Evolutionary conservation across 2,329 filamentous ascomycete species (phyloP).

Genomic region (Macrophomina pseudophaseolina): DNA sequence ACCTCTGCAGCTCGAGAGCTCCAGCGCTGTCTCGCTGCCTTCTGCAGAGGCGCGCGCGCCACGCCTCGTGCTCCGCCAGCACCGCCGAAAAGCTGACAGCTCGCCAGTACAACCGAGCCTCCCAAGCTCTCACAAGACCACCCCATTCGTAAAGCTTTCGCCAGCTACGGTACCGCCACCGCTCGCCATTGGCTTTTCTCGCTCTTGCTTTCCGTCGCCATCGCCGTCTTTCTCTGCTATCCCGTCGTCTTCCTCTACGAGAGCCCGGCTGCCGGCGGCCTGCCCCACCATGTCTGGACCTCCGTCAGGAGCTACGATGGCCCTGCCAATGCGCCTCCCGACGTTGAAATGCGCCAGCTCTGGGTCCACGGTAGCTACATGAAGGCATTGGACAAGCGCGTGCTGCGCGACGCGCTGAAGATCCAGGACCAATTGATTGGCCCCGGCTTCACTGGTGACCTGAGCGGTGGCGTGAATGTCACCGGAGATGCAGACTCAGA

Average conservation of each 20-base stretch:
- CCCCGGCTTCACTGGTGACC: slow-evolving; percentile 34
- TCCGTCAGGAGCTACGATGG: slow-evolving; percentile 69
- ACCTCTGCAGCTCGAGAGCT: background rate
- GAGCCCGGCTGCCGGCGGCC: slow-evolving; percentile 72
- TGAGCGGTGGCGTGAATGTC: slow-evolving; percentile 16
- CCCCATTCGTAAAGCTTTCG: slow-evolving; percentile 67
- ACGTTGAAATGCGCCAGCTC: slow-evolving; percentile 81
- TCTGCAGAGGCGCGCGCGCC: slow-evolving; percentile 2
- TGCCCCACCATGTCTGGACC: slow-evolving; percentile 83
- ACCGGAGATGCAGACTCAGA: slow-evolving; percentile 30
- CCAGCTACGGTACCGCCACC: slow-evolving; percentile 72
- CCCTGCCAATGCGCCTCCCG: slow-evolving; percentile 58
- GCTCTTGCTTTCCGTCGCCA: slow-evolving; percentile 74
- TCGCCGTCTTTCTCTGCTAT: slow-evolving; percentile 73
- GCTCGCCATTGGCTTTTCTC: slow-evolving; percentile 75
- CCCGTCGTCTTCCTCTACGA: slow-evolving; percentile 77
- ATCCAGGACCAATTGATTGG: slow-evolving; percentile 74
- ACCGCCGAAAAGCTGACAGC: slow-evolving; percentile 10
- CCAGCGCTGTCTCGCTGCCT: background rate
- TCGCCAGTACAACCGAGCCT: slow-evolving; percentile 71
- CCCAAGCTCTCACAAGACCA: slow-evolving; percentile 68
- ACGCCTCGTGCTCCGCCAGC: slow-evolving; percentile 11
- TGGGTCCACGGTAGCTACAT: slow-evolving; percentile 85
- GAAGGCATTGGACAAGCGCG: slow-evolving; percentile 69
- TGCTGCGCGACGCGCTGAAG: slow-evolving; percentile 69